Evolutionary conservation across 2,329 filamentous ascomycete species (phyloP), one percentile per base, ranked within the genome.

Genomic region (Helotiales sp.): DNA sequence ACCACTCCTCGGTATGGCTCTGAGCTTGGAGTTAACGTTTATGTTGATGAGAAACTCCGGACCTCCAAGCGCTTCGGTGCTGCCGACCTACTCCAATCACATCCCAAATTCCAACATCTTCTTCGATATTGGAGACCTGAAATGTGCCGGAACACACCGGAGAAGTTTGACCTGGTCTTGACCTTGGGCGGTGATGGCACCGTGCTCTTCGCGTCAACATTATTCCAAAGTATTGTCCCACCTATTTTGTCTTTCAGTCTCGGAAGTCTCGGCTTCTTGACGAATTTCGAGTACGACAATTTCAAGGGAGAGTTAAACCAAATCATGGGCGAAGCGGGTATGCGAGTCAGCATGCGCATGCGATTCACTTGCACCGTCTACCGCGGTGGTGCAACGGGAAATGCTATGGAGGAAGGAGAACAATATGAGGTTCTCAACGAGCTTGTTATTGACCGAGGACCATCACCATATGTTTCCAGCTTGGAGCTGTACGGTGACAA

Each of bases 391-490:
- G 74, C 76, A 3, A 72, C 77, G 2, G 82, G 81, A 10, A 80
- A 84, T n/a, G 84, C 85, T 36, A 82, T 88, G 64, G 88, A 95
- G 66, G 93, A 97, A 74, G 91, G 89, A 44, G 93, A 98, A 76
- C 93, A 96, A 69, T 98, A 97, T 63, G 95, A 99, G 76, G 93
- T 99, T 19, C 85, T 99, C 63, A 99, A 99, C 75, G 95, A 99
- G 77, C 86, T 99, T 52, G 93, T 99, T 73, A 98, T 99, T 68
- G 95, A 99, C 76, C 90, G 95, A 59, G 95, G 95, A 63, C 95
- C 95, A 69, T 96, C 91, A 15, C 93, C 93, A 19, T 99, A 98
- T 72, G 93, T 99, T 58, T 98, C 93, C 42, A 96, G 96, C 75
- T 81, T 99, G 36, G 95, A 99, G 76, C 81, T 99, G 10, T 98